A percentile compares a stretch with the other conserved stretches of the same genome.
Evolutionary conservation across 306 rosid genomes (phyloP).

Genomic region (Fagus crenata): DNA sequence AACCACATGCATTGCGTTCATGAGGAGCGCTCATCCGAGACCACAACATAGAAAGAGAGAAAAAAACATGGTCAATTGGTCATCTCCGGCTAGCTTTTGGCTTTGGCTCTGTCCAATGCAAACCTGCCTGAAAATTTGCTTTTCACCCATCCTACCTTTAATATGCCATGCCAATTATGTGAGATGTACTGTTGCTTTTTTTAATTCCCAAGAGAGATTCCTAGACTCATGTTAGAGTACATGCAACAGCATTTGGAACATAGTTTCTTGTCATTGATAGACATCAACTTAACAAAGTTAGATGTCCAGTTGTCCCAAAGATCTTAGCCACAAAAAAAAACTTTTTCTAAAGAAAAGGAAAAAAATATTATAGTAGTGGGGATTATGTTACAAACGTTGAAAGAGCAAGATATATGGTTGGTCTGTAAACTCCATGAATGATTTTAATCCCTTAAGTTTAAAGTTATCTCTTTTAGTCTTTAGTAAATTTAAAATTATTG

Average conservation of each 20-base stretch:
- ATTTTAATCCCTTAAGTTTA: too few species aligned
- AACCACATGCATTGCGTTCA: slow-evolving; percentile 31
- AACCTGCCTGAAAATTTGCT: slow-evolving; percentile 6
- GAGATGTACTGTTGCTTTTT: background rate
- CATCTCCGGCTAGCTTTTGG: background rate
- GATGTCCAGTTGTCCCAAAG: background rate
- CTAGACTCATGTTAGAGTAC: background rate
- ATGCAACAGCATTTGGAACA: background rate
- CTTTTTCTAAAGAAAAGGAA: too few species aligned
- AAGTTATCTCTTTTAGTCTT: too few species aligned
- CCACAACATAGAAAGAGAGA: too few species aligned
- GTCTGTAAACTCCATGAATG: too few species aligned
- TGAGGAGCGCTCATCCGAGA: slow-evolving; percentile 16
- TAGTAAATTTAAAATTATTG: too few species aligned
- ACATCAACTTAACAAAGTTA: background rate
- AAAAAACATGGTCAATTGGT: background rate
- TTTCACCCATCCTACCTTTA: background rate
- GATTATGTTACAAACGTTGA: background rate
- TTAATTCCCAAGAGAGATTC: background rate
- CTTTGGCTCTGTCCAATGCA: background rate
- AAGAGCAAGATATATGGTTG: too few species aligned
- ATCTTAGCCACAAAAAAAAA: too few species aligned
- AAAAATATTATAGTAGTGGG: background rate
- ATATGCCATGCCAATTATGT: background rate
- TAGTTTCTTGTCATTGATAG: background rate